A percentile compares a stretch with the other conserved stretches of the same genome.
phyloP scores from a whole-genome alignment of 1,139 yeast species.

The Hansenula lynferdii region DNA sequence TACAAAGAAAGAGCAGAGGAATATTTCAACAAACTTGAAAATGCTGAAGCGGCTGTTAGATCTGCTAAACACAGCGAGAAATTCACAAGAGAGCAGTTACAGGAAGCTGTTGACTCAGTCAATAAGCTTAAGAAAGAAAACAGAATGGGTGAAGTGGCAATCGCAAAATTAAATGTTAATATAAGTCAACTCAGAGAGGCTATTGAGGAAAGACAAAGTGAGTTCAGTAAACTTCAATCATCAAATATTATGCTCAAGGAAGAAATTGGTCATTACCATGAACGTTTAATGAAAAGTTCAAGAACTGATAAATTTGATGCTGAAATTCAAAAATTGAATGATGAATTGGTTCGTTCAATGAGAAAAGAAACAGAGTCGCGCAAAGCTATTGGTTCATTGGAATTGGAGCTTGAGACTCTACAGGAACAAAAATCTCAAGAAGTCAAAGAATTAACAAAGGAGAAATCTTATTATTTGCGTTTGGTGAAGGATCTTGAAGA shows the following conservation, averaged over 20 bases:
- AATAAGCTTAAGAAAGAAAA: conserved; percentile 54
- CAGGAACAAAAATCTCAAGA: conserved; percentile 48
- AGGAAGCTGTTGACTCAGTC: conserved; percentile 49
- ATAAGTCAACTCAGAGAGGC: conserved; percentile 52
- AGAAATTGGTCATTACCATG: conserved; percentile 50
- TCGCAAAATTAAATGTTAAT: conserved; percentile 52
- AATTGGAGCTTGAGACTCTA: conserved; percentile 57
- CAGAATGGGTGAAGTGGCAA: conserved; percentile 50
- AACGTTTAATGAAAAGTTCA: conserved; percentile 35
- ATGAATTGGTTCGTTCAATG: conserved; percentile 52
- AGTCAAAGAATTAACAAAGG: conserved; percentile 43
- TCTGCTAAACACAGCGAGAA: conserved; percentile 60
- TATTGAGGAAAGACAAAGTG: conserved; percentile 54
- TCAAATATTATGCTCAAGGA: conserved; percentile 39
- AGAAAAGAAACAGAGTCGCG: conserved; percentile 61
- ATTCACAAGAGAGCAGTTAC: conserved; percentile 48
- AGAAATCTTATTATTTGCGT: conserved; percentile 45
- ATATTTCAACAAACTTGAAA: conserved; percentile 67
- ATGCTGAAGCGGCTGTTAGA: conserved; percentile 70
- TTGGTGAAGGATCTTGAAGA: conserved; percentile 39
- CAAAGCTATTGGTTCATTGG: conserved; percentile 58
- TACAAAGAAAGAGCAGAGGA: conserved; percentile 75
- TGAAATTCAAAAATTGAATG: conserved; percentile 55
- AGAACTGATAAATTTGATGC: conserved; percentile 44
- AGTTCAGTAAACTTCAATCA: conserved; percentile 47